A percentile compares a stretch with the other conserved stretches of the same genome.
phyloP scores from a whole-genome alignment of 148 eudicot species.

The Salicornia ramosissima region DNA sequence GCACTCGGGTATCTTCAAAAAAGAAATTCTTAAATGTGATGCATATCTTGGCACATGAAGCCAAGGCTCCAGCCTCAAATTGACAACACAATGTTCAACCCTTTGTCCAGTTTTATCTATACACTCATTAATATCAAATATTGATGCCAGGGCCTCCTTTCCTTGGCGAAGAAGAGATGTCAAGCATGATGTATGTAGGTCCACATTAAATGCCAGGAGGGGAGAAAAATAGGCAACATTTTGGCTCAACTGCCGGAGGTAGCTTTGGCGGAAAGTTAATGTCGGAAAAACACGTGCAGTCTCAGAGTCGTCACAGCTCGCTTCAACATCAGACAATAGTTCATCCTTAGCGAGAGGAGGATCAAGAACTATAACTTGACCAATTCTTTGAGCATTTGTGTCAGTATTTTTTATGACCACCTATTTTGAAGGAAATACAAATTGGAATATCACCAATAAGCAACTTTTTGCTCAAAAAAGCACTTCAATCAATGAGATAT shows the following conservation, averaged over 20 bases:
- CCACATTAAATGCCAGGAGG: conserved; percentile 71
- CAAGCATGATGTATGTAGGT: conserved; percentile 71
- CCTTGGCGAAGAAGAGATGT: conserved; percentile 64
- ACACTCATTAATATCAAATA: conserved; percentile 44
- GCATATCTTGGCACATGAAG: conserved; percentile 63
- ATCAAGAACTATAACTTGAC: conserved; percentile 73
- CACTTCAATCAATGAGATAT: not conserved
- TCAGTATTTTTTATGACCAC: conserved; percentile 56
- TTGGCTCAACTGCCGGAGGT: conserved; percentile 27
- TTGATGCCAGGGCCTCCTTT: conserved; percentile 50
- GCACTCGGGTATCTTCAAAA: conserved; percentile 88
- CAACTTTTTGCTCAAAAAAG: not conserved
- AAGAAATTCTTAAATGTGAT: conserved; percentile 79
- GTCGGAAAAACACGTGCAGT: conserved; percentile 66
- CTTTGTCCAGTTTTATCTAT: conserved; percentile 31
- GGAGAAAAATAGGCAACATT: conserved; percentile 79
- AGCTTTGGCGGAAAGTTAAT: conserved; percentile 30
- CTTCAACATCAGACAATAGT: conserved; percentile 23
- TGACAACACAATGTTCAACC: conserved; percentile 32
- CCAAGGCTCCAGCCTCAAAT: conserved; percentile 59
- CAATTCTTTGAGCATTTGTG: conserved; percentile 46
- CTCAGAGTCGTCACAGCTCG: conserved; percentile 24
- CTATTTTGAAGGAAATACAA: conserved; percentile 25
- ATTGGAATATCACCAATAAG: not conserved
- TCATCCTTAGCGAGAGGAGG: conserved; percentile 47